Evolutionary conservation across 305 asterid species (phyloP).

Genomic region (Lippia alba): DNA sequence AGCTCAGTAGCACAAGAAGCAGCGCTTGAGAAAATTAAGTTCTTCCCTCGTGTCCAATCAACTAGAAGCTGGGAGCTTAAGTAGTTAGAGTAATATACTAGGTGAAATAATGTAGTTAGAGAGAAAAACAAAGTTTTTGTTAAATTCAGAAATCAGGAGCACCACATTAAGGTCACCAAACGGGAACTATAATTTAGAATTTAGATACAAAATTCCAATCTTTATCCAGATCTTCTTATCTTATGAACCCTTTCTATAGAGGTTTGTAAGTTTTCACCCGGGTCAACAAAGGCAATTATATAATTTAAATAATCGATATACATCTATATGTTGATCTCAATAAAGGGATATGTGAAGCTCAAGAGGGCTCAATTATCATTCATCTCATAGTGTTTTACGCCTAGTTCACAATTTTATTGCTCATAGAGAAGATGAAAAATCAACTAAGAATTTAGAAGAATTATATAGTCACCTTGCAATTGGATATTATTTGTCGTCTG

Average conservation of each 20-base stretch:
- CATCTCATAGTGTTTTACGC: not conserved
- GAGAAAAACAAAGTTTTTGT: conserved; percentile 11
- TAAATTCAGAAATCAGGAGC: conserved; percentile 20
- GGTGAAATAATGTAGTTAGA: conserved; percentile 12
- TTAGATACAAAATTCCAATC: not conserved
- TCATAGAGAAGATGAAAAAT: not conserved
- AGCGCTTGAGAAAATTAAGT: conserved; percentile 73
- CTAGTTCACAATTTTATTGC: not conserved
- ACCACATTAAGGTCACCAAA: conserved; percentile 2
- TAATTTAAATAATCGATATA: too few species aligned
- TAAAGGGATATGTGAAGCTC: not conserved
- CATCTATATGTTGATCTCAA: too few species aligned
- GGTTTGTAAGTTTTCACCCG: not conserved
- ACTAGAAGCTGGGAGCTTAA: conserved; percentile 73
- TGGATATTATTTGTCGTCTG: conserved; percentile 75
- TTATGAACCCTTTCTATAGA: not conserved
- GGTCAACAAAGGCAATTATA: not conserved
- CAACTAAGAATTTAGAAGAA: conserved; percentile 10
- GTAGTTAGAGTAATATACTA: conserved; percentile 31
- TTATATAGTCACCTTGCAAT: conserved; percentile 64
- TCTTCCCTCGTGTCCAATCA: conserved; percentile 93
- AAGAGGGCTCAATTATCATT: not conserved
- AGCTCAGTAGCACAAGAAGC: conserved; percentile 79
- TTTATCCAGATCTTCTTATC: not conserved
- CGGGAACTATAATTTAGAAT: too few species aligned